Base-by-base conservation (phyloP, 306 rosid species). In the Glycine tomentella region DNA sequence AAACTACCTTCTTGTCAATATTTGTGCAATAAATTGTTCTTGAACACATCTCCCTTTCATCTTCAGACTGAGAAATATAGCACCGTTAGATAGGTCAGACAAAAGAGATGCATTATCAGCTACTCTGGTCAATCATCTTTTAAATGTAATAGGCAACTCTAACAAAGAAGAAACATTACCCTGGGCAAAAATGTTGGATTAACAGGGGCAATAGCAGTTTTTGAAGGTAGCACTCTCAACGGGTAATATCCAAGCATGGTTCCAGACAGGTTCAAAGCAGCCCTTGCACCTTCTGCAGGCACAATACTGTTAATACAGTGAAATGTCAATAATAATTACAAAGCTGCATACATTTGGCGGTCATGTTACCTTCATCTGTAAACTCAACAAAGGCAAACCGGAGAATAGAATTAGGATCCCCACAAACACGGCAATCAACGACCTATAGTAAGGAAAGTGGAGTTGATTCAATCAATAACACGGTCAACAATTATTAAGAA, bases 11-110 rank as follows among this genome's bases (percentile, higher is more conserved):
- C 92, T 93, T 95, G 90, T 93, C 99, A 17, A 95, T 87, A 84
- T 95, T 95, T 51, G 99, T 95, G 91, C 99, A 95, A 58, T 95
- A 95, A 75, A 95, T 95, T 45, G 98, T 95, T 81, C 99, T 89
- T 69, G 98, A 93, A 87, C 99, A 95, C 99, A 95, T 95, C 91
- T 95, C 99, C 44, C 98, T 92, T 74, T 95, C 99, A 82, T 95
- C 99, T 36, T 91, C 92, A 63, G 98, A 95, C 98, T 91, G 90
- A 75, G 74, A 50, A 52, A 59, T 42, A 74, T 38, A 81, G 78
- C 74, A 75, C 44, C 86, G 56, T 12, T 53, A 49, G 52, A 78
- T 86, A 78, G 50, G 81, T 70, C 67, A 83, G 74, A 72, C 71
- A 14, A 76, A 52, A 59, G 56, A 38, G 52, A 78, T 34, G 58